These are phyloP conservation scores for Neonectria hederae DNA, from an alignment of 2,329 filamentous ascomycete species.

Conservation along the genomic window DNA sequence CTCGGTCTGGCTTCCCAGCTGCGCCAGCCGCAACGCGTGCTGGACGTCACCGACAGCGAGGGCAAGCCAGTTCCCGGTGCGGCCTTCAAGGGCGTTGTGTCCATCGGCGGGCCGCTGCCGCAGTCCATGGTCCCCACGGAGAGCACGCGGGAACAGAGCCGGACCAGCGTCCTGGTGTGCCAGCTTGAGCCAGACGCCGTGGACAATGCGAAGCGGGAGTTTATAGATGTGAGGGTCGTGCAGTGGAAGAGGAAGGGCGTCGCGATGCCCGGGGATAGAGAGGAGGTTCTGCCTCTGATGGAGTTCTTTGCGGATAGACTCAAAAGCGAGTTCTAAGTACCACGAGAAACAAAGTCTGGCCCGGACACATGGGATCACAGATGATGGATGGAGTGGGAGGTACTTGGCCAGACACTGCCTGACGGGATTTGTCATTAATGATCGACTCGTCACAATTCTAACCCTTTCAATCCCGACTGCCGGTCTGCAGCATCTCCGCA, in stretches of 20 bases:
- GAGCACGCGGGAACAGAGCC: constrained; percentile 61
- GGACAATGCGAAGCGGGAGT: constrained; percentile 71
- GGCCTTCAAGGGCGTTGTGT: constrained; percentile 66
- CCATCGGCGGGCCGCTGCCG: constrained; percentile 69
- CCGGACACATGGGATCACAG: not conserved
- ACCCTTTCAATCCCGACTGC: constrained; percentile 38
- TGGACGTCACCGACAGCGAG: constrained; percentile 44
- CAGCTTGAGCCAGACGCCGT: constrained; percentile 71
- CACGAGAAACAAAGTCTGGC: not conserved
- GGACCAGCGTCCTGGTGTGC: constrained; percentile 70
- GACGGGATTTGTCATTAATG: constrained; percentile 40
- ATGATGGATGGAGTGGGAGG: not conserved
- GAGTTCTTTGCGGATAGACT: constrained; percentile 78
- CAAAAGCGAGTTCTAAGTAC: constrained; percentile 34
- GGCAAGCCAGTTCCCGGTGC: constrained; percentile 18
- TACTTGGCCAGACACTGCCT: not conserved
- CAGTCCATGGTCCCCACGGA: constrained; percentile 59
- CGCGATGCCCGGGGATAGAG: constrained; percentile 81
- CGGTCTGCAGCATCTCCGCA: constrained; percentile 78
- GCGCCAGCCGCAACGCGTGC: constrained; percentile 46
- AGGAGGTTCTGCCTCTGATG: constrained; percentile 93
- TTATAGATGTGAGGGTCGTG: constrained; percentile 72
- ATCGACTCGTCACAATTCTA: constrained; percentile 31
- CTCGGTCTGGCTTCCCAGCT: constrained; percentile 63
- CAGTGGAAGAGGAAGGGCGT: constrained; percentile 78